phyloP scores from a whole-genome alignment of 2,329 filamentous ascomycete genomes.

The Drechslerella dactyloides region DNA sequence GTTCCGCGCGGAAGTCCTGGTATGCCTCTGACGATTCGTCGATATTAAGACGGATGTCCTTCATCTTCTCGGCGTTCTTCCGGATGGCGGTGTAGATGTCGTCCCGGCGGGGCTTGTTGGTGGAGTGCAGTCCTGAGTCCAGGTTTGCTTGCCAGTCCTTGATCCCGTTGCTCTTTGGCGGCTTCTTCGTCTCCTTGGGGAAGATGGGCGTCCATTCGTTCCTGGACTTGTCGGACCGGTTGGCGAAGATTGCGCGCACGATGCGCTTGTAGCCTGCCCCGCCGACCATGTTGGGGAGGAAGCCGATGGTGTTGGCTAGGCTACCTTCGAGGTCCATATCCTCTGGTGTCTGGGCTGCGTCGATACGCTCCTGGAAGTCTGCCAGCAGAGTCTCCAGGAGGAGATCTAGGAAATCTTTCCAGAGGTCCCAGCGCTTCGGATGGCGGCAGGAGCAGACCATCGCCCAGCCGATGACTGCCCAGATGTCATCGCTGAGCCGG shows the following conservation, averaged over 20 bases:
- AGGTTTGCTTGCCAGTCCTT: constrained; percentile 18
- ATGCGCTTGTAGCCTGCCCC: constrained; percentile 44
- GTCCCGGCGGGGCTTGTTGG: neutral
- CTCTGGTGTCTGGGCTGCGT: constrained; percentile 6
- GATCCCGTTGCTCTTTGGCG: constrained; percentile 25
- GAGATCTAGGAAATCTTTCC: constrained; percentile 32
- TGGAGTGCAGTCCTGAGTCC: constrained; percentile 7
- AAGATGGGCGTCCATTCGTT: constrained; percentile 39
- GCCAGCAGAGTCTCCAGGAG: constrained; percentile 31
- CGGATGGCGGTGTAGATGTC: constrained; percentile 2
- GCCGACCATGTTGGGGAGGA: constrained; percentile 28
- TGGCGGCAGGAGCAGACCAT: constrained; percentile 40
- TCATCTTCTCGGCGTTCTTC: constrained; percentile 13
- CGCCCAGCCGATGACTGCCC: constrained; percentile 40
- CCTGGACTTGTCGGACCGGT: constrained; percentile 34
- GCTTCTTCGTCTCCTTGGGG: constrained; percentile 38
- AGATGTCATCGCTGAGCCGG: constrained; percentile 37
- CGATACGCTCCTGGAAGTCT: constrained; percentile 37
- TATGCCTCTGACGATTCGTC: constrained; percentile 32
- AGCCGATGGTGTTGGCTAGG: constrained; percentile 25
- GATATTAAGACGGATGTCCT: constrained; percentile 25
- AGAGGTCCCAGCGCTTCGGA: constrained; percentile 36
- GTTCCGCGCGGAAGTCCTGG: constrained; percentile 24
- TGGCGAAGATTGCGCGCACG: constrained; percentile 43
- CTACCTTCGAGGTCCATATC: constrained; percentile 39